phyloP scores from a whole-genome alignment of 441 rosid genomes.

The Capsella rubella region DNA sequence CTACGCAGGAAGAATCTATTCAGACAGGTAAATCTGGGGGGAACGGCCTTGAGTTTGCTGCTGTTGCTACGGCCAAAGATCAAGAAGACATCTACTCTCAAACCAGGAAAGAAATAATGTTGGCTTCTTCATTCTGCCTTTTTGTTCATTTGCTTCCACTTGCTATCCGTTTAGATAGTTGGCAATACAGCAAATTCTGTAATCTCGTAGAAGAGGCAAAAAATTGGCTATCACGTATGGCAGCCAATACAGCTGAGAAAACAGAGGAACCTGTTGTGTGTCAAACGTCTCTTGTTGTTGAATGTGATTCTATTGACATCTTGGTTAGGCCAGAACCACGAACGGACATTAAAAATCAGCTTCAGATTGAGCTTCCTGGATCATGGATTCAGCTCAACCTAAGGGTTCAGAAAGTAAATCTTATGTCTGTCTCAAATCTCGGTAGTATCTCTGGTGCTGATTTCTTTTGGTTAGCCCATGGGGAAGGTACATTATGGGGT shows the following conservation, averaged over 20 bases:
- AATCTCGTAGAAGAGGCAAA: conserved; percentile 63
- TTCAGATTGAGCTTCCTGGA: conserved; percentile 93
- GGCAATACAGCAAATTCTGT: conserved; percentile 57
- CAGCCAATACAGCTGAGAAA: conserved; percentile 42
- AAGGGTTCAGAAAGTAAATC: conserved; percentile 62
- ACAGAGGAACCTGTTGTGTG: conserved; percentile 45
- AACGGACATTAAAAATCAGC: conserved; percentile 57
- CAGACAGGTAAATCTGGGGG: conserved; percentile 55
- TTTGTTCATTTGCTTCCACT: conserved; percentile 64
- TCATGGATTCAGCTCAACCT: conserved; percentile 80
- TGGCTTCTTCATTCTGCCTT: conserved; percentile 71
- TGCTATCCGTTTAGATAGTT: conserved; percentile 54
- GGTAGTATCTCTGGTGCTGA: conserved; percentile 70
- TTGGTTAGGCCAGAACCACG: conserved; percentile 65
- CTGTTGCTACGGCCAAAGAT: conserved; percentile 65
- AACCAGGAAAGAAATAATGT: conserved; percentile 68
- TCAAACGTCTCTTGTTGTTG: conserved; percentile 75
- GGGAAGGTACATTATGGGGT: conserved; percentile 87
- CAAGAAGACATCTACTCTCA: conserved; percentile 61
- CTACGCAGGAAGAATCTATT: conserved; percentile 64
- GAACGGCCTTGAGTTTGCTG: conserved; percentile 76
- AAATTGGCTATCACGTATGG: conserved; percentile 52
- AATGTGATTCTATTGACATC: conserved; percentile 83
- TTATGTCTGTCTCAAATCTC: conserved; percentile 78
- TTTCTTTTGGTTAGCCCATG: conserved; percentile 86